Conservation (phyloP, 169 alveolate genomes). For the Babesia caballi region DNA sequence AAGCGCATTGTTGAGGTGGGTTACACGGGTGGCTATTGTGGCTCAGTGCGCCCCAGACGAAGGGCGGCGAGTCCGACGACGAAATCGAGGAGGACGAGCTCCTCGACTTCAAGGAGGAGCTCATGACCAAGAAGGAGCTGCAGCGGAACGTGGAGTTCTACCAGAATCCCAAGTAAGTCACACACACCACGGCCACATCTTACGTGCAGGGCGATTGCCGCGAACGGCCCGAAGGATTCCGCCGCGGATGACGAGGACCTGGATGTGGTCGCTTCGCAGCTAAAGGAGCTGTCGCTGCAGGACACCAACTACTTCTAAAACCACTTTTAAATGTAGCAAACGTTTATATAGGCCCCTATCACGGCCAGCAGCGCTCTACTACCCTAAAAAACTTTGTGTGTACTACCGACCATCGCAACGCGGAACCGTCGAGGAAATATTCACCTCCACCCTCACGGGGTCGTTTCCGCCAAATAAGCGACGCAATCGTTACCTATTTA, state of each 20-base stretch:
- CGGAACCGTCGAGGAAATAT: too few species aligned
- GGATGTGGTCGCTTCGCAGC: constrained; percentile 41
- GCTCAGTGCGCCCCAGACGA: background rate
- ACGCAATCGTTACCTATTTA: too few species aligned
- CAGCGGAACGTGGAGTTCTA: constrained; percentile 57
- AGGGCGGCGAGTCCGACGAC: constrained; percentile 40
- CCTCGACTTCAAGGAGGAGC: constrained; percentile 63
- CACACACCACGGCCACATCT: background rate
- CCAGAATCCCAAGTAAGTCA: constrained; percentile 60
- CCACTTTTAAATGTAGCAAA: background rate
- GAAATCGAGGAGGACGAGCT: constrained; percentile 65
- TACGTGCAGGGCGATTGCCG: constrained; percentile 7
- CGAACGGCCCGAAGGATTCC: background rate
- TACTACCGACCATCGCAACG: too few species aligned
- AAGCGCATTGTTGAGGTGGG: constrained; percentile 46
- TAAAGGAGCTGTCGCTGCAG: constrained; percentile 40
- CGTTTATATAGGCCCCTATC: too few species aligned
- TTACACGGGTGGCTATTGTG: background rate
- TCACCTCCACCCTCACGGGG: too few species aligned
- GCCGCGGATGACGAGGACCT: constrained; percentile 34
- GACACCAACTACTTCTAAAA: constrained; percentile 50
- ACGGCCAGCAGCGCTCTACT: too few species aligned
- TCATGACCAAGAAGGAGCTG: constrained; percentile 49
- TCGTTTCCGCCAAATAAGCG: too few species aligned
- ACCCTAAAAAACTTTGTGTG: too few species aligned